Evolutionary conservation across 148 eudicot genomes (phyloP), one percentile per base, ranked within the genome.

Genomic region (Linanthus parryae): DNA sequence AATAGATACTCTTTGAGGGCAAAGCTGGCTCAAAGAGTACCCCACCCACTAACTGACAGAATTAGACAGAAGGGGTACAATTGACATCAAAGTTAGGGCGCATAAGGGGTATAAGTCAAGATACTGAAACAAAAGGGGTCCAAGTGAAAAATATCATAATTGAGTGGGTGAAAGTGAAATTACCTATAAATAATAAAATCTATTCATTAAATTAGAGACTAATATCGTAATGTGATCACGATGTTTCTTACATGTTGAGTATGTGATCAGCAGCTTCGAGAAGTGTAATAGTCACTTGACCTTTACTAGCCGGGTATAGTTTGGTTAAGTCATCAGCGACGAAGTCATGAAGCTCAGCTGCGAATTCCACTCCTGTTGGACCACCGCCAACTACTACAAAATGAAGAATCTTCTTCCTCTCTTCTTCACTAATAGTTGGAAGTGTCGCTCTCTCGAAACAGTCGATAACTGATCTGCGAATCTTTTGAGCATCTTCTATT

Each of bases 381-480:
- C 66, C 66, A 42, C 66, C 66, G 12, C 66, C 66, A 23, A 62
- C 58, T 30, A 62, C n/a, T 25, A 62, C 66, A 19, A 52, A 62
- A 52, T 62, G 66, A 9, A 62, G 40, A 29, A 62, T 52, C 29
- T 21, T 62, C 39, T 62, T 62, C 44, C 44, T 62, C 21, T 52
- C 66, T 33, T 52, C 66, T 49, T 62, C 66, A 4, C 66, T 52
- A 22, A 62, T 24, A 27, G 20, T 43, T 18, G 66, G 66, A 52
- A 62, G 66, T 29, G 28, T 42, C 44, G 66, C 66, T 35, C 37
- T 62, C 23, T 62, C 66, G 25, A 62, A 62, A 34, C 66, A 62
- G 48, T 62, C 52, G 13, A 62, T 62, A 22, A 62, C 58, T 23
- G 58, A 43, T 44, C 66, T 62, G 8, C 66, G 48, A 36, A 62